These are phyloP conservation scores for Austroboletus novae-zelandiae DNA, from an alignment of 1,284 basidiomycete genomes.

Conservation along the genomic window DNA sequence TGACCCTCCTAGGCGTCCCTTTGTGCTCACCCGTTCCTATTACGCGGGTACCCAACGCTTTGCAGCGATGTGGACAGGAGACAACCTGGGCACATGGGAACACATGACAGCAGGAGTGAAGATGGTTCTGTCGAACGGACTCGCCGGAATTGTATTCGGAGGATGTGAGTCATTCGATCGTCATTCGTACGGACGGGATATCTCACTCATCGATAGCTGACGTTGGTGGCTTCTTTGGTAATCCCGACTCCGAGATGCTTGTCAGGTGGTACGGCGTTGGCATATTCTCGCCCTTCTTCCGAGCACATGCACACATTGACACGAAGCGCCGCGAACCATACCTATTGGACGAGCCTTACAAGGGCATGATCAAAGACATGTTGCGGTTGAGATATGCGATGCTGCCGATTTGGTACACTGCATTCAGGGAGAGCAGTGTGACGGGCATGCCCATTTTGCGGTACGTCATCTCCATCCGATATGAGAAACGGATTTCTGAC, in stretches of 20 bases:
- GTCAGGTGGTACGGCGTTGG: conserved; percentile 98
- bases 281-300: conserved; percentile 95
- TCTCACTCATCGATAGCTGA: conserved; percentile 62
- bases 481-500: conserved; percentile 3
- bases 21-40: conserved; percentile 94
- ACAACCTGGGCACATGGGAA: conserved; percentile 97
- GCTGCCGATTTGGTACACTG: conserved; percentile 95
- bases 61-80: conserved; percentile 98
- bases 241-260: conserved; percentile 92
- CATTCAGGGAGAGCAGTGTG: conserved; percentile 84
- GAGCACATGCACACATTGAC: conserved; percentile 97
- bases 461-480: conserved; percentile 37
- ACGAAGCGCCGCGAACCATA: conserved; percentile 97
- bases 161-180: conserved; percentile 62
- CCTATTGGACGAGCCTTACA: conserved; percentile 87
- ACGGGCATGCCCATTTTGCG: conserved; percentile 80
- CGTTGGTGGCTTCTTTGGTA: conserved; percentile 98
- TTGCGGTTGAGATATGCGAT: conserved; percentile 86
- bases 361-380: conserved; percentile 76
- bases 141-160: conserved; percentile 92
- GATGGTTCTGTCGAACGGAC: conserved; percentile 89
- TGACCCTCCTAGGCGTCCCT: conserved; percentile 76
- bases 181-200: neutral
- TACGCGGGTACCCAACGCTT: conserved; percentile 94
- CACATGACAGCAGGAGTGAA: conserved; percentile 94